These are phyloP conservation scores for Globisporangium megalacanthum DNA, from an alignment of 352 stramenopile genomes.

Conservation along the genomic window DNA sequence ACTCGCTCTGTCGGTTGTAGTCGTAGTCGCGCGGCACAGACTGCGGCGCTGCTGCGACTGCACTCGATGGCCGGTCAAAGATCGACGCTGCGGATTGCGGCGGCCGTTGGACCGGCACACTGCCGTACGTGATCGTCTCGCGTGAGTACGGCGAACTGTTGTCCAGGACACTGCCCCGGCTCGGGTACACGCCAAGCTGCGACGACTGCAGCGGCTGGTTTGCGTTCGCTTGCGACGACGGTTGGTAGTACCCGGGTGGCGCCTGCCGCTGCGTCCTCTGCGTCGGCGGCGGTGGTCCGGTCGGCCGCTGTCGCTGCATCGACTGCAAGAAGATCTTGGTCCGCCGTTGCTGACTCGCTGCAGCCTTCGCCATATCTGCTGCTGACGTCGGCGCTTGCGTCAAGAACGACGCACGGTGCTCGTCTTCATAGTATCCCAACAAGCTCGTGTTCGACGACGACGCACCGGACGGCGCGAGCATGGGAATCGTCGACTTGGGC, in stretches of 20 bases:
- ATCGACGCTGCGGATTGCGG: constrained; percentile 37
- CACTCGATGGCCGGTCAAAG: constrained; percentile 43
- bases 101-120: constrained; percentile 3
- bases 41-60: background rate
- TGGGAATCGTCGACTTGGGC: constrained; percentile 35
- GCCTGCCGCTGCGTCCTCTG: constrained; percentile 12
- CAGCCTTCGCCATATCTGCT: constrained; percentile 9
- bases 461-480: constrained; percentile 43
- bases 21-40: constrained; percentile 9
- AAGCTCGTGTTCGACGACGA: constrained; percentile 59
- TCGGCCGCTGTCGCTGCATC: constrained; percentile 30
- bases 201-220: constrained; percentile 32
- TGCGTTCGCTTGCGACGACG: constrained; percentile 14
- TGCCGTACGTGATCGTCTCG: constrained; percentile 26
- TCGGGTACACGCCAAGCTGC: constrained; percentile 27
- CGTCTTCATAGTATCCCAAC: constrained; percentile 64
- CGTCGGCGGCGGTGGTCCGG: constrained; percentile 11
- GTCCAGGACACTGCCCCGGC: constrained; percentile 23
- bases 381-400: constrained; percentile 30
- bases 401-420: constrained; percentile 50
- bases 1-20: constrained; percentile 10
- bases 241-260: constrained; percentile 18
- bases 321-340: constrained; percentile 75
- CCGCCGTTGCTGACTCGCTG: constrained; percentile 16
- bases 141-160: constrained; percentile 18